These are phyloP conservation scores for Venturia carpophila DNA, from an alignment of 2,329 filamentous ascomycete genomes.

Conservation along the genomic window DNA sequence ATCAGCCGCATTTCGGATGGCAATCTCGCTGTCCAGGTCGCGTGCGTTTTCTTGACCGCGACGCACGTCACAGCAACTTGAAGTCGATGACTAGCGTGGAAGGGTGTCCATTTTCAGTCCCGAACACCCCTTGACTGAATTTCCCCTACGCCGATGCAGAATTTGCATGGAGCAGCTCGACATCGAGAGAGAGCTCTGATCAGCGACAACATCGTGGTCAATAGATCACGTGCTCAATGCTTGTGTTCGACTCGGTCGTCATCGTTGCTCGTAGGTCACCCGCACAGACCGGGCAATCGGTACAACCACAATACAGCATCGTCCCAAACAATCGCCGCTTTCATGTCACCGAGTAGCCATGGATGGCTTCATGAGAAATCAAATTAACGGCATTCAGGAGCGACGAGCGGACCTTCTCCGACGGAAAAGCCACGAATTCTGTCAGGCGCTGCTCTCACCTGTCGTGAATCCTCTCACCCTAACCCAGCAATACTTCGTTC, in stretches of 20 bases:
- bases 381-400: constrained; percentile 9
- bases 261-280: too few species aligned
- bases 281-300: background rate
- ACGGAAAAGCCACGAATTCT: constrained; percentile 26
- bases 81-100: background rate
- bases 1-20: background rate
- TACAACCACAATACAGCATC: background rate
- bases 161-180: background rate
- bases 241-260: background rate
- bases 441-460: constrained; percentile 26
- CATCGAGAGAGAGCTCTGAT: background rate
- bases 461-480: constrained; percentile 24
- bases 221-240: background rate
- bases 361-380: constrained; percentile 7
- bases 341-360: background rate
- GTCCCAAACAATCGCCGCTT: background rate
- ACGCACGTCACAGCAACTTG: background rate
- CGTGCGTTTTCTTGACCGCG: background rate
- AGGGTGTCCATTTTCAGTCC: background rate
- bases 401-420: constrained; percentile 22
- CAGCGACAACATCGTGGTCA: background rate
- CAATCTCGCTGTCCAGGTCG: background rate
- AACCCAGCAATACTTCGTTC: constrained; percentile 26
- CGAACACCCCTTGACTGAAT: background rate
- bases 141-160: background rate